Base-by-base conservation (phyloP, 2,329 filamentous ascomycete species). In the Colletotrichum melonis region DNA sequence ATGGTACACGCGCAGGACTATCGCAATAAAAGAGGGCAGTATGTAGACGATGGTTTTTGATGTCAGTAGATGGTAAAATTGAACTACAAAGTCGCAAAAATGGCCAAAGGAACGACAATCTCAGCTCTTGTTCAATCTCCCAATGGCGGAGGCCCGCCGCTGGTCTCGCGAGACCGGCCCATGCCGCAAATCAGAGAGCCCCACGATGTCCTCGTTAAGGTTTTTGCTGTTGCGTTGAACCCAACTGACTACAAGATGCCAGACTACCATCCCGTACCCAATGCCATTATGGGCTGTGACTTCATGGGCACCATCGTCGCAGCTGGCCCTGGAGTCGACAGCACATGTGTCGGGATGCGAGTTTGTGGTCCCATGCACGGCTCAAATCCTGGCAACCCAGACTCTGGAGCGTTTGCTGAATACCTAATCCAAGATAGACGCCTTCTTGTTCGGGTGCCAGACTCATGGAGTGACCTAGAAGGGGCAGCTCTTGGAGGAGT, bases 401-500 rank as follows among this genome's bases (percentile, higher is more conserved):
- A 30, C 11, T 46, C 24, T 5, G 65, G 65, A 2, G 66, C 58
- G 19, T 69, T 69, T 46, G 22, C 66, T 0, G n/a, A 56, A 19
- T 69, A 55, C 7, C 19, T 69, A 12, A 16, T 69, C 24, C 19
- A 11, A 2, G 66, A 69, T 26, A 32, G 22, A 7, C 58, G 58
- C 59, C 69, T 72, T 5, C 35, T 78, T 1, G 24, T 79, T 0
- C 32, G 62, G 14, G 67, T 80, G 1, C 78, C 78, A 2, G 70
- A 76, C 7, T 6, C 7, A 1, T 76, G 72, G 77, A 75, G 28
- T 30, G 76, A 78, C 22, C 26, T 76, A 1, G 42, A 79, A 9
- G 79, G 63, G 0, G 78, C 78, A 3, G 77, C 78, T 0, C 58
- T 80, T 4, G 79, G 78, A 11, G 76, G 69, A 3, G 69, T 78